Evolutionary conservation across 2,329 filamentous ascomycete species (phyloP).

Genomic region (Ilyonectria robusta): DNA sequence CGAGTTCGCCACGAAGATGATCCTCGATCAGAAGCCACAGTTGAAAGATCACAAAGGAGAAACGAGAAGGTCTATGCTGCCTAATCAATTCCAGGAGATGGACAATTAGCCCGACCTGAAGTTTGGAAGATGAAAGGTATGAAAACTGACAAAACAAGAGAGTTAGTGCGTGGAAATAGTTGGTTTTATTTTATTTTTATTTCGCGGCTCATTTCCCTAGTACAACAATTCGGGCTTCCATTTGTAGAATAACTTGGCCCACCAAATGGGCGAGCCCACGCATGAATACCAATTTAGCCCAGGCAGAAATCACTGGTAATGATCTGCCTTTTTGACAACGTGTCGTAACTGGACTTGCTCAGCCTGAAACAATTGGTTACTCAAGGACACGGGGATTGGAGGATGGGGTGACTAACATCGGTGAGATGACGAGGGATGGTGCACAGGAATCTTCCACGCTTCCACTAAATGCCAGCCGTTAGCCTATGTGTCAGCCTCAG

Average conservation of each 20-base stretch:
- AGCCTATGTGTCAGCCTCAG: not conserved
- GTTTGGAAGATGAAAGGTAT: no score
- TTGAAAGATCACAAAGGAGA: conserved; percentile 3
- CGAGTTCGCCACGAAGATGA: not conserved
- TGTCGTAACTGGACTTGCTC: conserved; percentile 4
- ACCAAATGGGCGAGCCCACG: no score
- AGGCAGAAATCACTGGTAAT: conserved; percentile 3
- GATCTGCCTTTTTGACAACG: conserved; percentile 1
- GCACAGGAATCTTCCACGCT: conserved; percentile 23
- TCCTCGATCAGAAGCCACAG: not conserved
- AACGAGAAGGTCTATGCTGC: conserved; percentile 5
- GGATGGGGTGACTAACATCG: conserved; percentile 3
- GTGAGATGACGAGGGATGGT: conserved; percentile 10
- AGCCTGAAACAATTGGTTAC: conserved; percentile 5
- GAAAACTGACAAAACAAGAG: no score
- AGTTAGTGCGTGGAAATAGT: no score
- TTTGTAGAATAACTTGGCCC: no score
- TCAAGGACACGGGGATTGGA: no score
- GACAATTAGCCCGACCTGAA: not conserved
- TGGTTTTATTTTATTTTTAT: no score
- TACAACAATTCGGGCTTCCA: no score
- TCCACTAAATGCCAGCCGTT: conserved; percentile 2
- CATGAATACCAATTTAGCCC: not conserved
- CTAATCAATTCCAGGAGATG: not conserved
- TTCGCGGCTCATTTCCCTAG: no score